Percentiles rank a stretch among this genome's conserved stretches.
These are phyloP conservation scores for Waltiozyma solani DNA, from an alignment of 1,139 yeast species.

Conservation along the genomic window DNA sequence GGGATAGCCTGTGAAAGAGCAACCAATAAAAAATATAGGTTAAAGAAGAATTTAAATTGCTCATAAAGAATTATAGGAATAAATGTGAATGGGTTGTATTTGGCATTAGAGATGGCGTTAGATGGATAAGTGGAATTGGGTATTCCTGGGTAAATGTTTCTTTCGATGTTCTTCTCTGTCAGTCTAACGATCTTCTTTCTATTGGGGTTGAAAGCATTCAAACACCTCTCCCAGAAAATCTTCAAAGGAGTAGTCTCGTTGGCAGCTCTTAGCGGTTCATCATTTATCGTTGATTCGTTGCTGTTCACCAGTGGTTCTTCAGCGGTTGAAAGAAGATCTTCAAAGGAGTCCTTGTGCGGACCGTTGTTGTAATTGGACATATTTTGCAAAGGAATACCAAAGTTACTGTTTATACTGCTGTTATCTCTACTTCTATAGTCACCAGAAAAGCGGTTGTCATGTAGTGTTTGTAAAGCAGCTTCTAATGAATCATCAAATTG, in stretches of 20 bases:
- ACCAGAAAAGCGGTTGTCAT: slow-evolving; percentile 20
- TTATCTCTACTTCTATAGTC: slow-evolving; percentile 6
- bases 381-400: slow-evolving; percentile 15
- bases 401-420: slow-evolving; percentile 5
- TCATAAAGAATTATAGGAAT: slow-evolving; percentile 85
- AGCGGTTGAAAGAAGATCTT: slow-evolving; percentile 18
- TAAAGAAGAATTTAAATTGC: slow-evolving; percentile 95
- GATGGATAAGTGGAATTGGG: slow-evolving; percentile 42
- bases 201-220: slow-evolving; percentile 1
- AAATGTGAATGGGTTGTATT: slow-evolving; percentile 82
- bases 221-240: background rate
- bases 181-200: slow-evolving; percentile 18
- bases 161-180: slow-evolving; percentile 24
- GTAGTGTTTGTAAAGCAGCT: slow-evolving; percentile 27
- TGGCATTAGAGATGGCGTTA: slow-evolving; percentile 88
- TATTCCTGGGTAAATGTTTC: slow-evolving; percentile 31
- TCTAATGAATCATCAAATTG: slow-evolving; percentile 29
- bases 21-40: slow-evolving; percentile 81
- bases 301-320: slow-evolving; percentile 2
- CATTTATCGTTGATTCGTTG: background rate
- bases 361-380: slow-evolving; percentile 10
- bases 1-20: slow-evolving; percentile 95
- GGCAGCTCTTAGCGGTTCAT: background rate
- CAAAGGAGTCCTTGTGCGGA: slow-evolving; percentile 17
- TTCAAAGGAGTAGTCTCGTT: background rate